phyloP scores from a whole-genome alignment of 2,329 filamentous ascomycete species.

The Parascedosporium putredinis region DNA sequence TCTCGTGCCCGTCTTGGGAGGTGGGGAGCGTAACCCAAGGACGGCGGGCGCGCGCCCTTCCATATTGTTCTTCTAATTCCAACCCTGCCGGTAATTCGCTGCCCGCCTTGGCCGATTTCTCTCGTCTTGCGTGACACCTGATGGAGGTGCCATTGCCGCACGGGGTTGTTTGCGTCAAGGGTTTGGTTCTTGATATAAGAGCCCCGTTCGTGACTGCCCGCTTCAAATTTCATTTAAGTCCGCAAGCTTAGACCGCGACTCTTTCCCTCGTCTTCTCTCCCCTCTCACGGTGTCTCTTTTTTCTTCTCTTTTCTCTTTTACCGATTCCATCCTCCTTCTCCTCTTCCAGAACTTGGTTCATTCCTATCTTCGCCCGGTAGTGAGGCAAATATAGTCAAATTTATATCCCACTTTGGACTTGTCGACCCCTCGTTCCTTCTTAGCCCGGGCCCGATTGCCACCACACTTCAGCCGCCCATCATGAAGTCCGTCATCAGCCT shows the following conservation, averaged over 20 bases:
- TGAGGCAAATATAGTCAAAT: no score
- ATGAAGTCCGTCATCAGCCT: constrained; percentile 6
- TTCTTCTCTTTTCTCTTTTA: not conserved
- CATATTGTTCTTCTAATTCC: not conserved
- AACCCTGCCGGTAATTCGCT: not conserved
- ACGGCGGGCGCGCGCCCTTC: not conserved
- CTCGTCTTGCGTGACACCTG: not conserved
- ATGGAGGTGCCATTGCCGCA: not conserved
- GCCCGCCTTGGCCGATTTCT: not conserved
- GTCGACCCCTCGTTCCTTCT: not conserved
- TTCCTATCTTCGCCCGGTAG: no score
- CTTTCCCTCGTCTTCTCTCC: no score
- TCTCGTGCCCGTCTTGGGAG: not conserved
- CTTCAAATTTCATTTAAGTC: not conserved
- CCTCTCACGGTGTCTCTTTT: not conserved
- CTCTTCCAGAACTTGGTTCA: no score
- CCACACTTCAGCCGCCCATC: not conserved
- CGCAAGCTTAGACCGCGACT: no score
- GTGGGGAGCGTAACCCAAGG: no score
- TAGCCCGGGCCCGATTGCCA: not conserved
- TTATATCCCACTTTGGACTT: no score
- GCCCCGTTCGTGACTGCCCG: not conserved
- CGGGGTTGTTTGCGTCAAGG: no score
- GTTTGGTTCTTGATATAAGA: not conserved
- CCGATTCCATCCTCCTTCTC: no score